Evolutionary conservation across 768 basidiomycete genomes (phyloP).

Genomic region (Mycena olivaceomarginata): DNA sequence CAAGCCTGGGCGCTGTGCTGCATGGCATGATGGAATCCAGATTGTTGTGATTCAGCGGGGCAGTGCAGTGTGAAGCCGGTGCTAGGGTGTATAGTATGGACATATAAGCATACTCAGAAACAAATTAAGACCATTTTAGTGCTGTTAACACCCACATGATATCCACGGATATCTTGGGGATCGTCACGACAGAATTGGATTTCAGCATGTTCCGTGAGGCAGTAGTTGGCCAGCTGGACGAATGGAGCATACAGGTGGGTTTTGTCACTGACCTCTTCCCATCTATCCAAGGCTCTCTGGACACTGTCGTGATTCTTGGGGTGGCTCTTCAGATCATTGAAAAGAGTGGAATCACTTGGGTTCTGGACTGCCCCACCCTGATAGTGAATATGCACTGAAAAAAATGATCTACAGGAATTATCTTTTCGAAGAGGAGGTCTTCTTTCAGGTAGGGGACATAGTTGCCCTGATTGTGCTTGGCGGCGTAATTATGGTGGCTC

Average conservation of each 20-base stretch:
- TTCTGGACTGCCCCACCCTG: not conserved
- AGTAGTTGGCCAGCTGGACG: constrained; percentile 22
- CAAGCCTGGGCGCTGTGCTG: too few species aligned
- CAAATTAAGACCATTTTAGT: too few species aligned
- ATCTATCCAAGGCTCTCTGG: not conserved
- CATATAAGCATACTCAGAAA: too few species aligned
- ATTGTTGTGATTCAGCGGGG: too few species aligned
- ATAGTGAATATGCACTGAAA: not conserved
- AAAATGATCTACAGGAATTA: constrained; percentile 22
- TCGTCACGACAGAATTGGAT: constrained; percentile 27
- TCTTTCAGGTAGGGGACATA: constrained; percentile 31
- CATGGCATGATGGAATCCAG: too few species aligned
- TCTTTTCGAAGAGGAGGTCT: constrained; percentile 25
- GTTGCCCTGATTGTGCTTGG: constrained; percentile 33
- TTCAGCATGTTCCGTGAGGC: not conserved
- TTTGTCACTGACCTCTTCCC: not conserved
- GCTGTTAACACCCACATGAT: not conserved
- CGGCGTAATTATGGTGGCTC: constrained; percentile 22
- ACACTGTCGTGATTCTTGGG: not conserved
- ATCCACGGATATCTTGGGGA: constrained; percentile 1
- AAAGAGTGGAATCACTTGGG: constrained; percentile 13
- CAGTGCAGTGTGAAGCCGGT: too few species aligned
- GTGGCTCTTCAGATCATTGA: not conserved
- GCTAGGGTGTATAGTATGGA: too few species aligned
- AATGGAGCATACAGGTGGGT: constrained; percentile 17